phyloP scores from a whole-genome alignment of 805 yeast species.

The Ascoidea asiatica region DNA sequence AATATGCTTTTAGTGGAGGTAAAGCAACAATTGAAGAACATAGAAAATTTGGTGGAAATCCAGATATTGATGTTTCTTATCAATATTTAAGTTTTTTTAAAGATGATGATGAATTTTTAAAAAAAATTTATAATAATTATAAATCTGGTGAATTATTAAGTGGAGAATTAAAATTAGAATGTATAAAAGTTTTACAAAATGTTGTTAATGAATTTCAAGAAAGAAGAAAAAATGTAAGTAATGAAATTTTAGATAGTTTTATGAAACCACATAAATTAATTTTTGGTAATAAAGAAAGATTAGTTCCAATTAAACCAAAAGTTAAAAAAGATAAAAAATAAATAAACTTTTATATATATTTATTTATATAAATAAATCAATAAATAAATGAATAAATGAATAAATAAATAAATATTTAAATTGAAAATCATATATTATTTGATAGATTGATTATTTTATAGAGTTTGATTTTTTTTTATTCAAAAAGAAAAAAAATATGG shows the following conservation, averaged over 20 bases:
- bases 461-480: too few species aligned
- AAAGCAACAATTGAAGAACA: conserved; percentile 80
- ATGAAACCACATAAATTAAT: conserved; percentile 78
- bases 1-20: conserved; percentile 95
- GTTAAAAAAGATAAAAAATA: conserved; percentile 24
- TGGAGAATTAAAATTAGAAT: conserved; percentile 85
- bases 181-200: conserved; percentile 68
- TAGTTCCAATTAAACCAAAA: conserved; percentile 52
- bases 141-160: conserved; percentile 71
- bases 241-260: conserved; percentile 45
- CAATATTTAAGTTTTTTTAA: conserved; percentile 85
- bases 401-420: too few species aligned
- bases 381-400: too few species aligned
- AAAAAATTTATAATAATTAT: conserved; percentile 48
- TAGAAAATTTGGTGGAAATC: conserved; percentile 80
- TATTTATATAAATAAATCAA: conserved; percentile 10
- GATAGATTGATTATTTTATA: too few species aligned
- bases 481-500: too few species aligned
- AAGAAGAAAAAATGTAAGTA: conserved; percentile 52
- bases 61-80: conserved; percentile 90
- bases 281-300: conserved; percentile 62
- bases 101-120: conserved; percentile 75
- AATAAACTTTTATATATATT: conserved; percentile 1
- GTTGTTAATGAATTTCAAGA: conserved; percentile 77
- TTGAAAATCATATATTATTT: too few species aligned